A percentile compares a stretch with the other conserved stretches of the same genome.
Evolutionary conservation across 345 rosid genomes (phyloP).

Genomic region (Arabidopsis suecica): DNA sequence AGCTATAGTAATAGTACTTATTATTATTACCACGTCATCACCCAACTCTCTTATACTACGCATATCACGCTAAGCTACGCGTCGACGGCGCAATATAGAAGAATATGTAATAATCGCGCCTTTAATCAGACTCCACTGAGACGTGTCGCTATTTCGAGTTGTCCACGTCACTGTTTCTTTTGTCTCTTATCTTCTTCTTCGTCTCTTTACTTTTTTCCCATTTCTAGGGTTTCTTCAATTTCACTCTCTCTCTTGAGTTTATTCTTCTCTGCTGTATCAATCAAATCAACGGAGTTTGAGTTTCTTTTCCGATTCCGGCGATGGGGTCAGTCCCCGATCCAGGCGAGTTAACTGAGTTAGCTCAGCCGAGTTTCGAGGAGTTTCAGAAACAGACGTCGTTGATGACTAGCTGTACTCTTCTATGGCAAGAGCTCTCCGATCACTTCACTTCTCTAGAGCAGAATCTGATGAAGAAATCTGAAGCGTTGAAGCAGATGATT

Average conservation of each 20-base stretch:
- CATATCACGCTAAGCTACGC: slow-evolving; percentile 43
- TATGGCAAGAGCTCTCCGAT: slow-evolving; percentile 98
- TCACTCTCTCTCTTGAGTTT: slow-evolving; percentile 31
- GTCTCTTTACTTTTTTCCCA: slow-evolving; percentile 24
- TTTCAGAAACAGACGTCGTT: slow-evolving; percentile 91
- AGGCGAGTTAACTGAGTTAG: slow-evolving; percentile 76
- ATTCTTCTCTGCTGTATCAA: neutral
- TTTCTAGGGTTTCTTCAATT: slow-evolving; percentile 50
- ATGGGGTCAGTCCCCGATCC: slow-evolving; percentile 99
- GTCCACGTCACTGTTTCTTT: slow-evolving; percentile 58
- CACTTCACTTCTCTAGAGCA: slow-evolving; percentile 89
- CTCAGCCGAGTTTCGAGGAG: slow-evolving; percentile 93
- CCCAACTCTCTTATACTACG: slow-evolving; percentile 31
- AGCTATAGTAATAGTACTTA: slow-evolving; percentile 6
- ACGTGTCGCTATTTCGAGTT: slow-evolving; percentile 49
- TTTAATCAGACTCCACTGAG: slow-evolving; percentile 43
- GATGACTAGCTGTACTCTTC: slow-evolving; percentile 98
- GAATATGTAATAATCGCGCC: slow-evolving; percentile 22
- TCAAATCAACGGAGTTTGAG: slow-evolving; percentile 12
- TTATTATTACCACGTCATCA: slow-evolving; percentile 42
- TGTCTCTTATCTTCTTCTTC: slow-evolving; percentile 40
- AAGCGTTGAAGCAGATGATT: slow-evolving; percentile 76
- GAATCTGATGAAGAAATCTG: slow-evolving; percentile 76
- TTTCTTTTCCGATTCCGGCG: slow-evolving; percentile 16
- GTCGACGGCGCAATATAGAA: slow-evolving; percentile 46